Evolutionary conservation across 2,329 filamentous ascomycete species (phyloP).

Genomic region (Parastagonospora nodorum): DNA sequence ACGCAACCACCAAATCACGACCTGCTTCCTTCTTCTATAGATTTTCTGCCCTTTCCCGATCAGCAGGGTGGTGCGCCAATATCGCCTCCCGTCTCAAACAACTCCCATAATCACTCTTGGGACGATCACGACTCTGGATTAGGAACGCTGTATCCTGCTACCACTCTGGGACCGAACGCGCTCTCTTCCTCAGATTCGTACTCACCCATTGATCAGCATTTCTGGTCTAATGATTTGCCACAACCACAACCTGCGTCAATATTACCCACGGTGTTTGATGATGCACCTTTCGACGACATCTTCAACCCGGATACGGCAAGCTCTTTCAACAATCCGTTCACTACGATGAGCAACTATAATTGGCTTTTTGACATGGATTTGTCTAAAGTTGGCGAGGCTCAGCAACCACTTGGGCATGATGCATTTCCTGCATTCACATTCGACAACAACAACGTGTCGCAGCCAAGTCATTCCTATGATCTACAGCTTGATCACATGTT

Average conservation of each 20-base stretch:
- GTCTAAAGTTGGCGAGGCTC: constrained; percentile 19
- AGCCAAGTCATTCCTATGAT: constrained; percentile 27
- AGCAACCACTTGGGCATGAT: constrained; percentile 24
- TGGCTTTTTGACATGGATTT: constrained; percentile 63
- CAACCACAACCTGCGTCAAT: constrained; percentile 35
- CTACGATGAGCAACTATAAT: constrained; percentile 66
- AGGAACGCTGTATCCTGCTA: constrained; percentile 22
- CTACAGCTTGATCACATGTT: constrained; percentile 32
- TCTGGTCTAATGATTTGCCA: constrained; percentile 39
- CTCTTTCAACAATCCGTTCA: constrained; percentile 69
- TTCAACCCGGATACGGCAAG: constrained; percentile 67
- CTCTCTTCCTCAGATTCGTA: constrained; percentile 23
- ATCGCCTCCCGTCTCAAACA: constrained; percentile 42
- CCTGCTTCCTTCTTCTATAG: constrained; percentile 21
- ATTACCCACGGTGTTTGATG: constrained; percentile 26
- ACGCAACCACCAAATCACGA: constrained; percentile 10
- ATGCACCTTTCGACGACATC: constrained; percentile 57
- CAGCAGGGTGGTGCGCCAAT: constrained; percentile 35
- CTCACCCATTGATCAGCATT: constrained; percentile 34
- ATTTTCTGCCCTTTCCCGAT: constrained; percentile 26
- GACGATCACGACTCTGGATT: constrained; percentile 38
- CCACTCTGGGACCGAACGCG: constrained; percentile 21
- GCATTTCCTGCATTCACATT: constrained; percentile 28
- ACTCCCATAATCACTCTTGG: constrained; percentile 29
- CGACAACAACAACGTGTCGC: constrained; percentile 16